A percentile compares a stretch with the other conserved stretches of the same genome.
Conservation (phyloP, 2,329 filamentous ascomycete species). For the Fonsecaea multimorphosa region DNA sequence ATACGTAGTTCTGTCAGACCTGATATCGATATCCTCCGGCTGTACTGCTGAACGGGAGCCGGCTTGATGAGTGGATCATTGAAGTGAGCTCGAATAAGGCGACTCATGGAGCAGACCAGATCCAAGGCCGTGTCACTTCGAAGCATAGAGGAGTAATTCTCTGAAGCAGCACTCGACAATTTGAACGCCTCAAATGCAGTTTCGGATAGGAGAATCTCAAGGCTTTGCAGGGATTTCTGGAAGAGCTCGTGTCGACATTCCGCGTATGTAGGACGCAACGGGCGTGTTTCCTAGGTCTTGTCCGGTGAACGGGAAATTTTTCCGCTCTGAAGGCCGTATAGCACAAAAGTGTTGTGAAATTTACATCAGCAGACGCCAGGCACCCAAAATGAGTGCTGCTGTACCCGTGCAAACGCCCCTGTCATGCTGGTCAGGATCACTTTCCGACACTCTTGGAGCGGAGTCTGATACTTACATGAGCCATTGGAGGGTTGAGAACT, state of each 20-base stretch:
- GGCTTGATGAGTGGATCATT: background rate
- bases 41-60: background rate
- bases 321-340: background rate
- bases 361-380: conserved; percentile 70
- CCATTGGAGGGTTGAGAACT: conserved; percentile 98
- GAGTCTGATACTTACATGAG: conserved; percentile 76
- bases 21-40: too few relatives aligned
- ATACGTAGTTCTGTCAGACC: too few relatives aligned
- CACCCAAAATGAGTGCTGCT: conserved; percentile 69
- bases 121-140: background rate
- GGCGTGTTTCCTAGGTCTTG: background rate
- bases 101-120: background rate
- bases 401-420: conserved; percentile 71
- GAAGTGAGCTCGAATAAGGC: background rate
- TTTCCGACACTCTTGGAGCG: background rate
- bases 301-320: background rate
- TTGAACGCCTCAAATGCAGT: too few relatives aligned
- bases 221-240: background rate
- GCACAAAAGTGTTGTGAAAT: background rate
- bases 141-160: background rate
- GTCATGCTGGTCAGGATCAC: conserved; percentile 41
- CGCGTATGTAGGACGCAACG: background rate
- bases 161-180: background rate
- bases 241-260: background rate
- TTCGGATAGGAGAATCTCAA: too few relatives aligned